Evolutionary conservation across 805 yeast genomes (phyloP).

Genomic region (Lipomyces oligophaga): DNA sequence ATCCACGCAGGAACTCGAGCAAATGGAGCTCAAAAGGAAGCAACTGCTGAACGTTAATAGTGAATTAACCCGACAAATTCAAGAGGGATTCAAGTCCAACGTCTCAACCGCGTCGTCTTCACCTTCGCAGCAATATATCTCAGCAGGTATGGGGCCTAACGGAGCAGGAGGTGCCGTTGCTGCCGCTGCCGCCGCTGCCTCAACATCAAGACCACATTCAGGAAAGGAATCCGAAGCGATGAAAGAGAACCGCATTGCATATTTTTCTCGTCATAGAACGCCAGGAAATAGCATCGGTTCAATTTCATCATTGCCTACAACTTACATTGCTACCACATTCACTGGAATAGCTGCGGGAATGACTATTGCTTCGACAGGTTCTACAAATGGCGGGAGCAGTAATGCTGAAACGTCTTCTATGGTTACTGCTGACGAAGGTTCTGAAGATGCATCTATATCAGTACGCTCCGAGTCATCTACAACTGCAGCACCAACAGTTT

Average conservation of each 20-base stretch:
- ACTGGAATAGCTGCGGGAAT: background rate
- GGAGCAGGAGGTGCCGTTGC: too few relatives aligned
- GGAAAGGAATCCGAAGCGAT: too few relatives aligned
- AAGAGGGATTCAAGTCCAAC: conserved; percentile 33
- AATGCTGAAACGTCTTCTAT: background rate
- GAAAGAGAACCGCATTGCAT: background rate
- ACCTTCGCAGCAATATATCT: too few relatives aligned
- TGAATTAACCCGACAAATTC: conserved; percentile 38
- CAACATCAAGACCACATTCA: too few relatives aligned
- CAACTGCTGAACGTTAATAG: conserved; percentile 41
- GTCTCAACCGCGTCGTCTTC: conserved; percentile 4
- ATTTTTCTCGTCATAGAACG: background rate
- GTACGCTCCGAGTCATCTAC: too few relatives aligned
- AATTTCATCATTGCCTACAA: background rate
- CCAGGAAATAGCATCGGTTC: background rate
- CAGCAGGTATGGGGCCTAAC: too few relatives aligned
- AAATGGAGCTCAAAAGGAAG: conserved; percentile 36
- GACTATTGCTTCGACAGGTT: background rate
- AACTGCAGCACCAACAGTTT: too few relatives aligned
- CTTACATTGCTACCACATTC: background rate
- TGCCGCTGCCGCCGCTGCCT: too few relatives aligned
- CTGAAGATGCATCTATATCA: too few relatives aligned
- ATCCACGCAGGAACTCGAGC: conserved; percentile 35
- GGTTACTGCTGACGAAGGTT: too few relatives aligned
- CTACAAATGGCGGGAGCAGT: background rate